Percentiles rank a stretch among this genome's conserved stretches.
Conservation (phyloP, 2,329 filamentous ascomycete genomes). For the Leptographium galeiforme region DNA sequence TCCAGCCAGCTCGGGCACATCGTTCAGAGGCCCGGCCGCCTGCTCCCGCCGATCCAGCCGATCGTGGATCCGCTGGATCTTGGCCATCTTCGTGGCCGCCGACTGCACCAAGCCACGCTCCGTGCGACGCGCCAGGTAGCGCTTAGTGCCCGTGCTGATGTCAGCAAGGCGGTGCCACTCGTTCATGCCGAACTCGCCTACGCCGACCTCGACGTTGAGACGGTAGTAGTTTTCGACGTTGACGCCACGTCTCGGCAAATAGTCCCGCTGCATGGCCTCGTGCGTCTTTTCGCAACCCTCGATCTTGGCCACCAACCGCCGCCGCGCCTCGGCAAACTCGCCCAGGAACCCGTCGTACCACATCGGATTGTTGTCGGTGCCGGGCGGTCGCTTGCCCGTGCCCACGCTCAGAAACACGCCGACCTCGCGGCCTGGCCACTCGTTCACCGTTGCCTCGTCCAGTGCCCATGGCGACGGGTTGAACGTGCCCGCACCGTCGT, state of each 20-base stretch:
- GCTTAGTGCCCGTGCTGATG: constrained; percentile 82
- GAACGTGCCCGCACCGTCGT: constrained; percentile 83
- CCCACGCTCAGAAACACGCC: constrained; percentile 88
- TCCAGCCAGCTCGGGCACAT: constrained; percentile 23
- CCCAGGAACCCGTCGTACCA: constrained; percentile 95
- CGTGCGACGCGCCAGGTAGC: constrained; percentile 61
- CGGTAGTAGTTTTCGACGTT: constrained; percentile 87
- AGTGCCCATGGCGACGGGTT: constrained; percentile 78
- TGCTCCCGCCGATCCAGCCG: constrained; percentile 27
- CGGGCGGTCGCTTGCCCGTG: constrained; percentile 68
- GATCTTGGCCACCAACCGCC: constrained; percentile 77
- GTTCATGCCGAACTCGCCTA: constrained; percentile 97
- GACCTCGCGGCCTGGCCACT: constrained; percentile 88
- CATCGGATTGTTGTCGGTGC: constrained; percentile 51
- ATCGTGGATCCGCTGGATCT: constrained; percentile 64
- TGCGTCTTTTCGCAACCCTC: constrained; percentile 91
- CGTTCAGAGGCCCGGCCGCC: not conserved
- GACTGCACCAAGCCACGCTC: constrained; percentile 67
- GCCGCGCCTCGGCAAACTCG: constrained; percentile 80
- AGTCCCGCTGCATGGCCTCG: constrained; percentile 68
- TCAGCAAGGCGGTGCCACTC: constrained; percentile 92
- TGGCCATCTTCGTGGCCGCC: constrained; percentile 67
- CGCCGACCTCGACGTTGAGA: constrained; percentile 91
- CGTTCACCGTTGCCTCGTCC: constrained; percentile 82
- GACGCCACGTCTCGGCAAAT: constrained; percentile 64